Evolutionary conservation across 2,329 filamentous ascomycete species (phyloP), one percentile per base, ranked within the genome.

Genomic region (Xylariaceae sp.): DNA sequence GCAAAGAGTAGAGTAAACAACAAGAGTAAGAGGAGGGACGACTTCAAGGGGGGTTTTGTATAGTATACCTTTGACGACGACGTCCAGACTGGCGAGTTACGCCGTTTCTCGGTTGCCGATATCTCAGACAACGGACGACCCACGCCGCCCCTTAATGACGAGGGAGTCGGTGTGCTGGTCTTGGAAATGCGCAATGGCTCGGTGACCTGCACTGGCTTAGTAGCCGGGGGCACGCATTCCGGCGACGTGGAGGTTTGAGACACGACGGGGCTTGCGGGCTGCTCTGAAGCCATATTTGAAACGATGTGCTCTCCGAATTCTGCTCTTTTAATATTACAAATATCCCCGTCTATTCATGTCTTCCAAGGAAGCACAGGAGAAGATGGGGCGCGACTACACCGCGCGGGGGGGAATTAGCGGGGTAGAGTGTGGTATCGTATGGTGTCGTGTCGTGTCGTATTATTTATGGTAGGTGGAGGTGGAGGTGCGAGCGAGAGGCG

Each of bases 31-130:
- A 65, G 57, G 57, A 49, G 39, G 58, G 23, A 50, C 2, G 7
- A 17, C 17, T 66, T 30, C 23, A 30, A 30, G 23, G 23, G 23
- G 23, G 4, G 23, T 30, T 30, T 30, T 30, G 23, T 5, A 30
- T 4, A 30, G 64, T 74, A 73, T 80, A 92, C 88, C 83, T 89
- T 91, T 78, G 76, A 80, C 62, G 77, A 74, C 73, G 92, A 88
- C 70, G 88, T 92, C 84, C 88, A 96, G 78, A 89, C 95, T 56
- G 92, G 92, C 54, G 92, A 97, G 78, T 97, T 97, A 69, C 92
- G 84, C 72, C 93, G 85, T 74, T 86, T 88, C 76, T 92, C 90
- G 63, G 89, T 89, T 55, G 89, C 89, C 67, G 89, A 90, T 71
- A 99, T 86, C 78, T 99, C 94, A 63, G 91, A 89, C 65, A 99